A percentile compares a stretch with the other conserved stretches of the same genome.
These are phyloP conservation scores for Scenedesmus sp. DNA, from an alignment of 163 green algal genomes.

Conservation along the genomic window DNA sequence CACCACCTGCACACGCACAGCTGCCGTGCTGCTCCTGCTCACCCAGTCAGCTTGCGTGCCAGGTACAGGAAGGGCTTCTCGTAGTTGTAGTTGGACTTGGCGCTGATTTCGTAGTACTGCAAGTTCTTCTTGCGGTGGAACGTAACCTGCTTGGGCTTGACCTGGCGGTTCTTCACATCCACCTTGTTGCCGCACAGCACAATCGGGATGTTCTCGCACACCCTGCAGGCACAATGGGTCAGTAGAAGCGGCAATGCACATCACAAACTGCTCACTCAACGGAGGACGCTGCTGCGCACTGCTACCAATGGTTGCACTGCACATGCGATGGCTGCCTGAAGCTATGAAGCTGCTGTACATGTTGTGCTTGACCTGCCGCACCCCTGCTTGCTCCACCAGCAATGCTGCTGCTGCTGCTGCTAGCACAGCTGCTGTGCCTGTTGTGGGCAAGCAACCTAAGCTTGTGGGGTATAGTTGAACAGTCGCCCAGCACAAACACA, in stretches of 20 bases:
- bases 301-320: too few relatives aligned
- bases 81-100: slow-evolving; percentile 99
- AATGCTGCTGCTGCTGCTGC: neutral
- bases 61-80: slow-evolving; percentile 99
- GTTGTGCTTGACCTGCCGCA: too few relatives aligned
- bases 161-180: slow-evolving; percentile 99
- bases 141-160: slow-evolving; percentile 99
- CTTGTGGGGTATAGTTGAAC: too few relatives aligned
- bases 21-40: slow-evolving; percentile 32
- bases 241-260: neutral
- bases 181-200: slow-evolving; percentile 99
- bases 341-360: too few relatives aligned
- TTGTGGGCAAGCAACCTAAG: neutral
- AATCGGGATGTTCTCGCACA: slow-evolving; percentile 99
- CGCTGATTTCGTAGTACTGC: slow-evolving; percentile 99
- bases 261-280: too few relatives aligned
- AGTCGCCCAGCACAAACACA: neutral
- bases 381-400: neutral
- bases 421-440: neutral
- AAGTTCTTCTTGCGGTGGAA: slow-evolving; percentile 99
- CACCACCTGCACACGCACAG: too few relatives aligned
- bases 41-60: slow-evolving; percentile 97
- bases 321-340: too few relatives aligned
- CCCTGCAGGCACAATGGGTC: slow-evolving; percentile 64
- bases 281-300: too few relatives aligned